phyloP scores from a whole-genome alignment of 2,329 filamentous ascomycete genomes.

The Seiridium unicorne region DNA sequence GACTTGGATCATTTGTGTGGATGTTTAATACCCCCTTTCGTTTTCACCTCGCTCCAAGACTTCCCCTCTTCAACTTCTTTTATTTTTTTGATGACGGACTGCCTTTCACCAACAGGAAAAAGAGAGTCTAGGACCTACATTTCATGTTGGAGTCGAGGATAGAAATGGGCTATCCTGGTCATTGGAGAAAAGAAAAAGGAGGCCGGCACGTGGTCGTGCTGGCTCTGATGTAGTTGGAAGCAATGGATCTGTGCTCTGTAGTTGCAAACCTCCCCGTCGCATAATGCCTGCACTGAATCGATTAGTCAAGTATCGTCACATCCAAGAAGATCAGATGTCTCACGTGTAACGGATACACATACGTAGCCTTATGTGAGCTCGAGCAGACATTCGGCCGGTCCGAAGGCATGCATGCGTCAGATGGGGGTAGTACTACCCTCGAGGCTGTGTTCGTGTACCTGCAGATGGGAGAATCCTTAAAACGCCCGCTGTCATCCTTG shows the following conservation, averaged over 20 bases:
- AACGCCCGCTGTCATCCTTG: no score
- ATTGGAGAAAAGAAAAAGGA: not conserved
- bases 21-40: conserved; percentile 9
- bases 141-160: conserved; percentile 6
- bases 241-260: not conserved
- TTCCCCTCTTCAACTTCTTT: not conserved
- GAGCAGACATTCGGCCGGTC: no score
- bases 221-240: not conserved
- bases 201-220: not conserved
- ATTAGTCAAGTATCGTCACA: not conserved
- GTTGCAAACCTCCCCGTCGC: not conserved
- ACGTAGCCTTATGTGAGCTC: no score
- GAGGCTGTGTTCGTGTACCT: no score
- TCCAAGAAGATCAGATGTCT: no score
- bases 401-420: no score
- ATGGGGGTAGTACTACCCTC: no score
- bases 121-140: not conserved
- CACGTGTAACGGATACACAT: no score
- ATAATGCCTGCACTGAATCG: not conserved
- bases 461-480: no score
- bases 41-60: not conserved
- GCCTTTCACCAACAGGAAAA: not conserved
- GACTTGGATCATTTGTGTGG: conserved; percentile 1
- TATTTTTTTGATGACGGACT: no score
- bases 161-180: conserved; percentile 3